Conservation (phyloP, 495 filamentous ascomycete species). For the Ascobolus immersus region DNA sequence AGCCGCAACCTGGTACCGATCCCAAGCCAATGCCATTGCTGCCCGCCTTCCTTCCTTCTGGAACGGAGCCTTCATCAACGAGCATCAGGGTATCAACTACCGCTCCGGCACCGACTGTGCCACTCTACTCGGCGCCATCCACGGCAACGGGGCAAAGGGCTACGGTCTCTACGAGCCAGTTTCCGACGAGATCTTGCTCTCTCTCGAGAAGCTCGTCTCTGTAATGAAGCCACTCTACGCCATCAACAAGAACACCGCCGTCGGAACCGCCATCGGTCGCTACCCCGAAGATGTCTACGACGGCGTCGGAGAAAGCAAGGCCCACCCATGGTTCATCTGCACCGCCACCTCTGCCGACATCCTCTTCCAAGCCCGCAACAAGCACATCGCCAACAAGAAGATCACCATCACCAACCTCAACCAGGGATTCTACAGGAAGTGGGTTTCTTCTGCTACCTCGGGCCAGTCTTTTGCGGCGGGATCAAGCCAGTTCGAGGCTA, state of each 20-base stretch:
- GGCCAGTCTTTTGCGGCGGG: conserved; percentile 23
- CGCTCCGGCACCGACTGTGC: conserved; percentile 37
- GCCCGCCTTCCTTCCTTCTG: conserved; percentile 39
- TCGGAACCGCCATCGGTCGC: conserved; percentile 36
- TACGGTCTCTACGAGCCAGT: conserved; percentile 43
- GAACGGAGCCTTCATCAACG: conserved; percentile 9
- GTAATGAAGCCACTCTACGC: conserved; percentile 32
- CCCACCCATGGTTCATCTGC: conserved; percentile 30
- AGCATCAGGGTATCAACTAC: conserved; percentile 1
- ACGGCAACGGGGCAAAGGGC: conserved; percentile 31
- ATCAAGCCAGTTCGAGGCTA: conserved; percentile 21
- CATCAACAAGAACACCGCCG: conserved; percentile 30
- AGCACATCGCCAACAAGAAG: conserved; percentile 24
- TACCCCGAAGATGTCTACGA: conserved; percentile 46
- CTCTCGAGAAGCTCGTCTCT: conserved; percentile 37
- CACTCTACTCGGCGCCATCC: conserved; percentile 34
- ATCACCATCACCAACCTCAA: conserved; percentile 22
- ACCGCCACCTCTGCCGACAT: conserved; percentile 35
- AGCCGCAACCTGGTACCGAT: conserved; percentile 21
- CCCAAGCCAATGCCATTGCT: conserved; percentile 30
- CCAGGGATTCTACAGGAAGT: conserved; percentile 28
- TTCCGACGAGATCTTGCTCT: conserved; percentile 33
- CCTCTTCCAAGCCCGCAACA: conserved; percentile 34
- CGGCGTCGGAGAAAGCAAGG: conserved; percentile 10
- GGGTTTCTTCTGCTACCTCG: conserved; percentile 21